Evolutionary conservation across 164 flowering plant genomes (phyloP).

Genomic region (Umbilicus rupestris): DNA sequence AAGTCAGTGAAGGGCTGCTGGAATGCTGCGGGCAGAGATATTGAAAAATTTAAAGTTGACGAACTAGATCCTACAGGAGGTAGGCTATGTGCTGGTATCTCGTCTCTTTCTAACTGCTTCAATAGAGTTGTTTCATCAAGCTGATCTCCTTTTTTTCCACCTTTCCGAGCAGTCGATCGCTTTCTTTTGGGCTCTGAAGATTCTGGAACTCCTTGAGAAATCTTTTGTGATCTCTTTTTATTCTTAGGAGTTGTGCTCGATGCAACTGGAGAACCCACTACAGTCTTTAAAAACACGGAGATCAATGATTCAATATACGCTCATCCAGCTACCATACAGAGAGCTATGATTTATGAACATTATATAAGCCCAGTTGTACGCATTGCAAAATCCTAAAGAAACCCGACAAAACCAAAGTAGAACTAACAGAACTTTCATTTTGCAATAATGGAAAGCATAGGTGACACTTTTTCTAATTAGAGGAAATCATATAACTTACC

Average conservation of each 20-base stretch:
- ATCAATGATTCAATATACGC: constrained; percentile 1
- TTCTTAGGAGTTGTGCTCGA: constrained; percentile 23
- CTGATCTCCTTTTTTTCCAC: constrained; percentile 31
- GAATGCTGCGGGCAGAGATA: constrained; percentile 30
- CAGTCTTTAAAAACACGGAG: constrained; percentile 19
- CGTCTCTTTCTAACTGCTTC: constrained; percentile 26
- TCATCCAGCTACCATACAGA: not conserved
- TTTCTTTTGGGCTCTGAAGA: constrained; percentile 39
- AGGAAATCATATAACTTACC: not conserved
- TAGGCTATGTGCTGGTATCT: constrained; percentile 27
- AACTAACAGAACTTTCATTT: too few species aligned
- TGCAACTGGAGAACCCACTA: constrained; percentile 22
- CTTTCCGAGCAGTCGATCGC: constrained; percentile 30
- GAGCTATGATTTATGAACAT: not conserved
- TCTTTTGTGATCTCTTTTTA: constrained; percentile 21
- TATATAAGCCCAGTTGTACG: too few species aligned
- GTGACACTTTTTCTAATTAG: not conserved
- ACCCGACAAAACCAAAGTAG: too few species aligned
- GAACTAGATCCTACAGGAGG: constrained; percentile 36
- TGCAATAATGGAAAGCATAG: not conserved
- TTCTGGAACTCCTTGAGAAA: constrained; percentile 26
- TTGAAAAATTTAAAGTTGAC: constrained; percentile 59
- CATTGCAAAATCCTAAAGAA: too few species aligned
- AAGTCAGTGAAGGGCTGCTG: constrained; percentile 76
- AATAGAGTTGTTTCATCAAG: constrained; percentile 27